phyloP scores from a whole-genome alignment of 2,329 filamentous ascomycete species.

The Aspergillus melleus region DNA sequence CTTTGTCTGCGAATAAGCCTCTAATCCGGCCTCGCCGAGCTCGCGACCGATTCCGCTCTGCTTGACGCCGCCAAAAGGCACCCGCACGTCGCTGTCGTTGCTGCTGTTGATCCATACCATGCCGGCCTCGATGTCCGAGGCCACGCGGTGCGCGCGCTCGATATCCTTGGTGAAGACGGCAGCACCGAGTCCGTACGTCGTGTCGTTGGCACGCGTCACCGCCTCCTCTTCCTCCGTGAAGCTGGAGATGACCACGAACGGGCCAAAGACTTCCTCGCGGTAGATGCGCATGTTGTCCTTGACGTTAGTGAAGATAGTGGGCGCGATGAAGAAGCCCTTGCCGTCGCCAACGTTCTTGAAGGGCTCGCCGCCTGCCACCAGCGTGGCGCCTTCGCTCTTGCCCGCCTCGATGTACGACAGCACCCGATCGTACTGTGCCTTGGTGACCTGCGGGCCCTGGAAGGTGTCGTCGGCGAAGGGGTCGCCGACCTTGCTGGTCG shows the following conservation, averaged over 20 bases:
- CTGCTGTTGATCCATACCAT: conserved; percentile 71
- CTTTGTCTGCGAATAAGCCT: conserved; percentile 63
- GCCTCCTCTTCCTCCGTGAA: conserved; percentile 63
- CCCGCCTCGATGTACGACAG: conserved; percentile 69
- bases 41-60: conserved; percentile 63
- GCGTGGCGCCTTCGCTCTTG: conserved; percentile 68
- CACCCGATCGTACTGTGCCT: conserved; percentile 50
- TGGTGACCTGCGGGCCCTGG: conserved; percentile 39
- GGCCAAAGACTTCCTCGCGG: conserved; percentile 64
- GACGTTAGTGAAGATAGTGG: conserved; percentile 60
- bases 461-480: conserved; percentile 39
- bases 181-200: conserved; percentile 36
- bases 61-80: conserved; percentile 65
- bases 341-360: conserved; percentile 55
- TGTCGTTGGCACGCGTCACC: conserved; percentile 59
- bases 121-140: conserved; percentile 61
- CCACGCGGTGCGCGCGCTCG: conserved; percentile 59
- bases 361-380: conserved; percentile 62
- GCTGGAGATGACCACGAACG: conserved; percentile 58
- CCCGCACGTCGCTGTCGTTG: conserved; percentile 48
- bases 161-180: conserved; percentile 55
- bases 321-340: conserved; percentile 66
- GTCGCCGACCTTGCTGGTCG: conserved; percentile 38
- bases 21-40: conserved; percentile 60
- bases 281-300: conserved; percentile 60